Evolutionary conservation across 192 early-diverging fungal genomes (phyloP), one percentile per base, ranked within the genome.

Genomic region (Entophlyctis luteolus): DNA sequence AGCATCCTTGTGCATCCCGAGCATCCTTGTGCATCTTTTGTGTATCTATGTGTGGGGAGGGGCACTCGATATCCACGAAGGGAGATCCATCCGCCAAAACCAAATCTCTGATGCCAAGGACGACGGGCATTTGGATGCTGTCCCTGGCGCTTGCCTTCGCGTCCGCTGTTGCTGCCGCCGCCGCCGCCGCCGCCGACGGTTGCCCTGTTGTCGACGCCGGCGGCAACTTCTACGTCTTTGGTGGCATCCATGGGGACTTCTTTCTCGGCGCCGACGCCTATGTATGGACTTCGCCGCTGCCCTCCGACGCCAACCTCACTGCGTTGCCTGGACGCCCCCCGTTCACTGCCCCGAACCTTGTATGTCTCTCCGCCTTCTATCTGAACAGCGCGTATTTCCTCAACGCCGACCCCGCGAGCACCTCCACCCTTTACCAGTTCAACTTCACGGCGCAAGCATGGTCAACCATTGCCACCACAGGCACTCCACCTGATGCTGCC

Each of bases 311-410:
- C 16, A 63, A 63, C 48, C 34, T 50, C 8, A 63, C 60, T 20
- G 48, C 42, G 20, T 29, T 63, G 10, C 47, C 60, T 2, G 33
- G 33, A 23, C 60, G 60, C 18, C 60, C 60, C 4, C 60, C 66
- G 8, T 67, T 67, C 54, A 56, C 57, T 18, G 32, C 38, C 12
- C 10, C 38, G 10, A 70, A 62, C 47, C 6, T 70, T 31, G 38
- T 70, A 23, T 70, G 68, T 34, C n/a, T 70, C 18, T 34, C 62
- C 25, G 18, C 37, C 37, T 35, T 34, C 47, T 55, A 18, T n/a
- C 56, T 70, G 35, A 70, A 70, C 32, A 22, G 60, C 5, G 68
- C 34, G 31, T 20, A 48, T 25, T 70, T 70, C 34, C 33, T 70
- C 27, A 70, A 70, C 34, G 62, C 68, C 8, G 55, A 70, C 20